phyloP scores from a whole-genome alignment of 1,284 basidiomycete genomes.

The Austroboletus rostrupii region DNA sequence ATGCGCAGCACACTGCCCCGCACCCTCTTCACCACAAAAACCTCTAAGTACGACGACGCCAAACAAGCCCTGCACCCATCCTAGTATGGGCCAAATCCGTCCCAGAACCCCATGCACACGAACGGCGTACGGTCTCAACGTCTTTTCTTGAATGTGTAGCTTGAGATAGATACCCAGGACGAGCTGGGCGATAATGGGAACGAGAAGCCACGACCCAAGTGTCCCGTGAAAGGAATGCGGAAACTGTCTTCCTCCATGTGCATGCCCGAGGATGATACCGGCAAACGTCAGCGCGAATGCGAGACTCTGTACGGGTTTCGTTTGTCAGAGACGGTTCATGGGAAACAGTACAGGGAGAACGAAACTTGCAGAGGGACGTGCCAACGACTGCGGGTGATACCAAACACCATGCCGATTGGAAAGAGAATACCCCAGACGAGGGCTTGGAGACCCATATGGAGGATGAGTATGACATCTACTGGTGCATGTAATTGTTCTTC shows the following conservation, averaged over 20 bases:
- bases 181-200: conserved; percentile 68
- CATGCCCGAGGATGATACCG: conserved; percentile 76
- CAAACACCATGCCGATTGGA: conserved; percentile 85
- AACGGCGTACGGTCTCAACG: conserved; percentile 73
- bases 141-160: conserved; percentile 82
- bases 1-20: conserved; percentile 85
- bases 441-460: conserved; percentile 76
- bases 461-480: conserved; percentile 72
- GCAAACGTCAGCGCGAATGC: conserved; percentile 68
- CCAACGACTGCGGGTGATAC: conserved; percentile 75
- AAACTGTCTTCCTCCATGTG: conserved; percentile 77
- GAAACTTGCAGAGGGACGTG: conserved; percentile 81
- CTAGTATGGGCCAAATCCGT: conserved; percentile 82
- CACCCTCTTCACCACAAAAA: conserved; percentile 66
- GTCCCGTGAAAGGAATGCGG: conserved; percentile 65
- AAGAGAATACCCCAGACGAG: conserved; percentile 81
- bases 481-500: conserved; percentile 68
- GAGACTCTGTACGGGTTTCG: conserved; percentile 41
- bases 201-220: conserved; percentile 66
- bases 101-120: conserved; percentile 78
- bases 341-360: background rate
- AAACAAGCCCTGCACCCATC: conserved; percentile 85
- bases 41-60: conserved; percentile 62
- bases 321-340: background rate
- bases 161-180: conserved; percentile 86